Evolutionary conservation across 176 grass and related monocot genomes (phyloP), one percentile per base, ranked within the genome.

Genomic region (Aechmea fasciata): DNA sequence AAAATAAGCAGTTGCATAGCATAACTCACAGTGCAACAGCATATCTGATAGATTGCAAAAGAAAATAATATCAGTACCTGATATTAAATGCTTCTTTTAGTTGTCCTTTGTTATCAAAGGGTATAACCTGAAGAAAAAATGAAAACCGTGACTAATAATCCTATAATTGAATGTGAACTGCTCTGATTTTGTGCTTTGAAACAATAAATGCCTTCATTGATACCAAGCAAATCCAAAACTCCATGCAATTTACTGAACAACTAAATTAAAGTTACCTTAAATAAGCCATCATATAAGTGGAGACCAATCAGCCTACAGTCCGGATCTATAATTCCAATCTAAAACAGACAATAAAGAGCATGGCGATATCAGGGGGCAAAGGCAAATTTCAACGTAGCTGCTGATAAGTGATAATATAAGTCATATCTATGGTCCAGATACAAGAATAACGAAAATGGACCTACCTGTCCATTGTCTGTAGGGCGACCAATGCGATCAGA

Each of bases 41-140:
- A 41, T 41, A 41, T 41, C 33, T 8, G 33, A 41, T 41, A 41
- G 33, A 41, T 41, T 41, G 33, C 33, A 41, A 41, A 41, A 61
- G 20, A 10, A 2, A 61, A 61, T 11, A 51, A 70, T 72, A 59
- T 3, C 65, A 64, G 23, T 90, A 99, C 95, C 95, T 99, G 69
- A 99, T 99, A 81, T 99, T 99, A 82, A 99, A 99, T 78, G 95
- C 90, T 84, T 99, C 95, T 76, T 99, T 99, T 69, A 99, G 80
- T 75, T 99, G 95, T 64, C 95, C 95, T 79, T 90, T 99, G 75
- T 94, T 99, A 64, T 99, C 95, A 70, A 99, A 99, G 26, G 95
- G 95, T 79, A 99, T 99, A 82, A 99, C 95, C 95, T 99, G 77
- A 41, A 55, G 69, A 77, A 66, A 1, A 41, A 53, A 84, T 63